These are phyloP conservation scores for Phytopythium kandeliae DNA, from an alignment of 352 stramenopile species.

Conservation along the genomic window DNA sequence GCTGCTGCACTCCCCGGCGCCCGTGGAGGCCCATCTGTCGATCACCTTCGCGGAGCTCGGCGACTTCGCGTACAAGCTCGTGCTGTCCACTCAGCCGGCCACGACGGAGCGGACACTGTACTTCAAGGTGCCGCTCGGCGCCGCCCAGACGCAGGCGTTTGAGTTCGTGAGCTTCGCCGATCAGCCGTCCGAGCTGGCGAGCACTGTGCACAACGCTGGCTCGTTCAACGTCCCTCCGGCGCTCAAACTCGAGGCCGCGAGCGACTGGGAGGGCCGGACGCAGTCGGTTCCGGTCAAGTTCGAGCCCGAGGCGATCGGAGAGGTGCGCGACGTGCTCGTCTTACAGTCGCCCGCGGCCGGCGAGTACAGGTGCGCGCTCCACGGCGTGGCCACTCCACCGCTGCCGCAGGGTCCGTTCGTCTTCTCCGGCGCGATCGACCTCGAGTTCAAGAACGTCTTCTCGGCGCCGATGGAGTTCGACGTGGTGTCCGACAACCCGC, in stretches of 20 bases:
- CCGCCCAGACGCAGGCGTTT: slow-evolving; percentile 73
- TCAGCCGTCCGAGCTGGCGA: slow-evolving; percentile 40
- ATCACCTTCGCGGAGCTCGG: slow-evolving; percentile 85
- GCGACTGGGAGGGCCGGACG: slow-evolving; percentile 70
- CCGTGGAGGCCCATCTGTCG: slow-evolving; percentile 47
- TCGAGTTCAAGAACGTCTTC: slow-evolving; percentile 92
- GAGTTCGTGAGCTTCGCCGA: slow-evolving; percentile 57
- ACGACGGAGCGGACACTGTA: slow-evolving; percentile 61
- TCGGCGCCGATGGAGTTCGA: slow-evolving; percentile 66
- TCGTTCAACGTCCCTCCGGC: slow-evolving; percentile 64
- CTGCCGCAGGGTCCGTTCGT: slow-evolving; percentile 83
- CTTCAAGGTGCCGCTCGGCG: slow-evolving; percentile 81
- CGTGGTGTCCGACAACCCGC: slow-evolving; percentile 69
- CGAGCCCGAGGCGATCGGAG: slow-evolving; percentile 85
- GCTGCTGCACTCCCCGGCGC: slow-evolving; percentile 38
- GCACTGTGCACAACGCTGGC: slow-evolving; percentile 42
- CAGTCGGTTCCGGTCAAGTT: slow-evolving; percentile 75
- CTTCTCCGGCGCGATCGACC: slow-evolving; percentile 49
- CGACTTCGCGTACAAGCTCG: slow-evolving; percentile 84
- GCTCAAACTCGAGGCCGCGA: slow-evolving; percentile 41
- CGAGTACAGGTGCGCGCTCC: slow-evolving; percentile 81
- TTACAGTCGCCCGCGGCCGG: slow-evolving; percentile 57
- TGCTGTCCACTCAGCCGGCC: slow-evolving; percentile 67
- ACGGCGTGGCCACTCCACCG: slow-evolving; percentile 68
- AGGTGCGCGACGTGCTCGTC: slow-evolving; percentile 73